These are phyloP conservation scores for Neurospora sp. DNA, from an alignment of 495 filamentous ascomycete genomes.

Conservation along the genomic window DNA sequence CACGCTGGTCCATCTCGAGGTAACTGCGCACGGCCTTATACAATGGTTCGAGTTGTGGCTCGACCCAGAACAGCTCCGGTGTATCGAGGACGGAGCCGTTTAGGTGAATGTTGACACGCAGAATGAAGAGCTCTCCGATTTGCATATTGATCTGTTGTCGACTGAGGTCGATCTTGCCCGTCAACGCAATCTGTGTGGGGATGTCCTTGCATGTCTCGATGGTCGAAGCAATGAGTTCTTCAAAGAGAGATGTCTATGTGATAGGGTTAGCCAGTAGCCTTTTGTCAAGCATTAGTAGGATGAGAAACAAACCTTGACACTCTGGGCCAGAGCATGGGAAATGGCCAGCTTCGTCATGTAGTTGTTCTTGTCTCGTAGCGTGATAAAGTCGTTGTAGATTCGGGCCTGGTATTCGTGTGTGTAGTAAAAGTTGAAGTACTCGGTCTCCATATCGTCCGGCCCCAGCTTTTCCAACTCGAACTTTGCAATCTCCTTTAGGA, in stretches of 20 bases:
- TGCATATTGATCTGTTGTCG: conserved; percentile 93
- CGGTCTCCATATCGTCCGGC: conserved; percentile 81
- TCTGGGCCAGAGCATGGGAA: conserved; percentile 87
- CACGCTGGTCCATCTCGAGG: conserved; percentile 94
- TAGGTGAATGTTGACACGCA: conserved; percentile 94
- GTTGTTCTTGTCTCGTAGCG: conserved; percentile 78
- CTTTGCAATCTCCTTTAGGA: conserved; percentile 89
- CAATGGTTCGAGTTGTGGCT: conserved; percentile 89
- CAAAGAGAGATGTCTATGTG: conserved; percentile 82
- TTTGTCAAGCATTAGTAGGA: not conserved
- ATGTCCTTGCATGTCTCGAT: conserved; percentile 84
- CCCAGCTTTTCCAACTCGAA: conserved; percentile 86
- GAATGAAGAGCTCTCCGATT: conserved; percentile 93
- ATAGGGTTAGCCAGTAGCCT: conserved; percentile 1
- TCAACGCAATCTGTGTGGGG: conserved; percentile 79
- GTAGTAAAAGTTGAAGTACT: conserved; percentile 99
- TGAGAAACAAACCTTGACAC: conserved; percentile 59
- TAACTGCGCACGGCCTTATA: conserved; percentile 93
- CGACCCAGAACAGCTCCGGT: conserved; percentile 96
- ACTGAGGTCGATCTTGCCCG: conserved; percentile 78
- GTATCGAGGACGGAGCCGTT: conserved; percentile 96
- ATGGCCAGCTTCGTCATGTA: conserved; percentile 98
- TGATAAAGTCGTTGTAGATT: conserved; percentile 99
- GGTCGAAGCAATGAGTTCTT: conserved; percentile 88
- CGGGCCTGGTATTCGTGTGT: conserved; percentile 92